Conservation (phyloP, 305 asterid genomes). For the Fraxinus sp. region DNA sequence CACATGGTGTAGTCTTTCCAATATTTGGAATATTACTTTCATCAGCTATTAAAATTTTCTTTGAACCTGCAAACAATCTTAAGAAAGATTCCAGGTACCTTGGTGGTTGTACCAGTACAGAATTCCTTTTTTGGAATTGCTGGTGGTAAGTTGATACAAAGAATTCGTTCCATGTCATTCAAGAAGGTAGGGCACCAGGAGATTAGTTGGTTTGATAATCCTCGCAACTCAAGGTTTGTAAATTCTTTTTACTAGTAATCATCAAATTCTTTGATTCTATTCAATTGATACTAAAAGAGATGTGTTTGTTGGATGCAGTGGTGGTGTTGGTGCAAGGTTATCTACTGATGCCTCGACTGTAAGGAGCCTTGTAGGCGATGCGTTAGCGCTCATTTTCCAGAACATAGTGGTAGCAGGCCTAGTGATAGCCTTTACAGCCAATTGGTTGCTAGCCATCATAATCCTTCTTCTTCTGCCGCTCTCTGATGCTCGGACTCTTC, state of each 20-base stretch:
- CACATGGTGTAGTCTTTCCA: conserved; percentile 58
- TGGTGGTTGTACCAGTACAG: conserved; percentile 53
- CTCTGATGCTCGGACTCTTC: no score
- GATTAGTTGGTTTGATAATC: conserved; percentile 84
- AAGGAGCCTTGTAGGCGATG: conserved; percentile 44
- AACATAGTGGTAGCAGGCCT: conserved; percentile 38
- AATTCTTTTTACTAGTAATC: background rate
- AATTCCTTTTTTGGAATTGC: conserved; percentile 69
- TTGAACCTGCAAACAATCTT: conserved; percentile 49
- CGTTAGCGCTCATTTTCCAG: conserved; percentile 44
- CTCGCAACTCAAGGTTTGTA: conserved; percentile 75
- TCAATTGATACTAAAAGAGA: background rate
- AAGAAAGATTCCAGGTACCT: conserved; percentile 37
- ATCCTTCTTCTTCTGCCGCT: no score
- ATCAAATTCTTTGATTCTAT: background rate
- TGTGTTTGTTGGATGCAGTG: conserved; percentile 32
- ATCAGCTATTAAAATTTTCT: conserved; percentile 56
- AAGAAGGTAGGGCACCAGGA: conserved; percentile 72
- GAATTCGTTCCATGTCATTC: conserved; percentile 65
- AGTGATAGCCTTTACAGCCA: conserved; percentile 40
- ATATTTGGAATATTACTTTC: conserved; percentile 70
- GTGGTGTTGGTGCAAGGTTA: conserved; percentile 55
- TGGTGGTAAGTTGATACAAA: conserved; percentile 64
- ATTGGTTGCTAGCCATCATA: conserved; percentile 34
- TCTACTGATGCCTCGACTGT: conserved; percentile 52